Evolutionary conservation across 805 yeast genomes (phyloP).

Genomic region (Myxozyma sirexii): DNA sequence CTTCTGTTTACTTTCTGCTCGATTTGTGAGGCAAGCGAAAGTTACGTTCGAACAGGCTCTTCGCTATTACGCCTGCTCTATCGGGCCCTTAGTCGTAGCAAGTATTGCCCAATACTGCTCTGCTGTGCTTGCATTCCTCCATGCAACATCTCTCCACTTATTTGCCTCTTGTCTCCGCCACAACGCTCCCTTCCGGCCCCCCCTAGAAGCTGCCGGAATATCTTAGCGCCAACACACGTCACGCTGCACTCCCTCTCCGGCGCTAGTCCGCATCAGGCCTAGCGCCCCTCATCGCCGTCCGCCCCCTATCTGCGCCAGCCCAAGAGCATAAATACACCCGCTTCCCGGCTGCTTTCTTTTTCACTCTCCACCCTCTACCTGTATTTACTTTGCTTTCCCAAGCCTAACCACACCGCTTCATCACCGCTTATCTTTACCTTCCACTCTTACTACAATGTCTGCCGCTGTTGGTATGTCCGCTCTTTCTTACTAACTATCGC

Average conservation of each 20-base stretch:
- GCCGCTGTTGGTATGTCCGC: slow-evolving; percentile 18
- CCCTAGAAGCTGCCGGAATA: not conserved
- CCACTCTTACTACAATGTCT: slow-evolving; percentile 7
- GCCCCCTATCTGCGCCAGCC: not conserved
- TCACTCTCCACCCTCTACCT: not conserved
- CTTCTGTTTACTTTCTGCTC: too few species aligned
- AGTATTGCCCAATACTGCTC: not conserved
- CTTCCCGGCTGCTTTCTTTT: not conserved
- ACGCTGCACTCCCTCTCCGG: not conserved
- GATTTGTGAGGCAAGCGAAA: not conserved
- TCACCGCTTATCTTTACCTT: not conserved
- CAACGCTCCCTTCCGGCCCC: too few species aligned
- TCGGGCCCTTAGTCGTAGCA: not conserved
- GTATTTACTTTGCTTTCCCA: not conserved
- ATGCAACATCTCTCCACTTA: too few species aligned
- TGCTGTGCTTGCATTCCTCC: too few species aligned
- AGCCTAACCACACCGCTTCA: not conserved
- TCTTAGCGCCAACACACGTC: not conserved
- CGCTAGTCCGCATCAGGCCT: not conserved
- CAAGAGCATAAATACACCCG: slow-evolving; percentile 2
- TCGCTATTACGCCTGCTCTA: not conserved
- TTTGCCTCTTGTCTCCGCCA: too few species aligned
- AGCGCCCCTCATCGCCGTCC: slow-evolving; percentile 2
- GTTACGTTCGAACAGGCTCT: not conserved
- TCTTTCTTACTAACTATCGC: too few species aligned